Base-by-base conservation (phyloP, 2,329 filamentous ascomycete genomes). In the Phaeophleospora eucalypticola region DNA sequence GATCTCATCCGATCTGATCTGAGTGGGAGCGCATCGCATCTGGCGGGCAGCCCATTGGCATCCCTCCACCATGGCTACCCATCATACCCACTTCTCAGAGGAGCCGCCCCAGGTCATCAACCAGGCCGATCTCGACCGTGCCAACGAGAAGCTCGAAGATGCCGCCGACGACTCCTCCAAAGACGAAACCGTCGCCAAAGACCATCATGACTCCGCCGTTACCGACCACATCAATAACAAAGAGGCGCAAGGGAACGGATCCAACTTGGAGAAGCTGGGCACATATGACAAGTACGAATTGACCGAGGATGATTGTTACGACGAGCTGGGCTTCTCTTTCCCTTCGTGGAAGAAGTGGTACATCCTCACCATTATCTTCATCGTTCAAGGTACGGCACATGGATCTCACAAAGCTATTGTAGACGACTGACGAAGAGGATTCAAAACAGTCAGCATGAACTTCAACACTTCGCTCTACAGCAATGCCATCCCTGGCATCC, bases 401-500 rank as follows among this genome's bases (percentile, higher is more conserved):
- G n/a, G n/a, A n/a, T n/a, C n/a, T n/a, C n/a, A n/a, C n/a, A n/a
- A n/a, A n/a, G n/a, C n/a, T n/a, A n/a, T n/a, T n/a, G n/a, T n/a
- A n/a, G n/a, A n/a, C n/a, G n/a, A n/a, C n/a, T n/a, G n/a, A n/a
- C n/a, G n/a, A n/a, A n/a, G n/a, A n/a, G n/a, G n/a, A n/a, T n/a
- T n/a, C n/a, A n/a, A n/a, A n/a, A n/a, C n/a, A n/a, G 71, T 74
- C 18, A 77, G 74, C 12, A 80, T 80, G 75, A 80, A 80, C 61
- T 76, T 80, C 65, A 80, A 80, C 61, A 76, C 77, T 0, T 76
- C 73, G 4, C 65, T 80, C 4, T 80, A 77, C 58, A 72, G 74
- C 39, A 80, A 79, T 46, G 77, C 71, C 0, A 67, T 79, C 17
- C 56, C 52, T 3, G 69, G 68, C 16, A 73, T 80, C 24, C 57